Percentiles rank a stretch among this genome's conserved stretches.
Evolutionary conservation across 2,329 filamentous ascomycete species (phyloP).

Genomic region (Clathrospora elynae): DNA sequence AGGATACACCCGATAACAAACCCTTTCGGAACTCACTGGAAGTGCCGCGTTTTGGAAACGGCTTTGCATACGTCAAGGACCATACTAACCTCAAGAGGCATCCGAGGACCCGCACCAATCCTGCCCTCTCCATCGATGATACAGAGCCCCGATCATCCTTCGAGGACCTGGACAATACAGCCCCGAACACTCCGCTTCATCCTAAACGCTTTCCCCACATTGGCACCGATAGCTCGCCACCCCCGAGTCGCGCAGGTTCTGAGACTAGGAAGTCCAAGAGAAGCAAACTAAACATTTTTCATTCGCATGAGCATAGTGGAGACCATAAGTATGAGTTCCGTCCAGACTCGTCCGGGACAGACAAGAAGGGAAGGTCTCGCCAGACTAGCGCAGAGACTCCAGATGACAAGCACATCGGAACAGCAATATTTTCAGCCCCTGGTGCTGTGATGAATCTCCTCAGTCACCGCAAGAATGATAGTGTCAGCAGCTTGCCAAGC

Average conservation of each 20-base stretch:
- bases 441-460: conserved; percentile 42
- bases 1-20: conserved; percentile 24
- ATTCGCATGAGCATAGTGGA: conserved; percentile 46
- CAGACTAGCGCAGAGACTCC: conserved; percentile 41
- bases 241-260: conserved; percentile 41
- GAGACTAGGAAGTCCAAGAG: conserved; percentile 44
- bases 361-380: conserved; percentile 35
- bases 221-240: conserved; percentile 45
- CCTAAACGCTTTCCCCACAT: conserved; percentile 40
- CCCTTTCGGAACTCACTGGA: conserved; percentile 34
- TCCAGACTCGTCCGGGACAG: conserved; percentile 23
- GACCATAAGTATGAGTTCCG: conserved; percentile 32
- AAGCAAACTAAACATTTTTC: conserved; percentile 50
- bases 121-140: conserved; percentile 27
- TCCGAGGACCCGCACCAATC: conserved; percentile 25
- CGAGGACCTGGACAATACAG: conserved; percentile 47
- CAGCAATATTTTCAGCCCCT: conserved; percentile 40
- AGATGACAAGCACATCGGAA: conserved; percentile 38
- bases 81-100: conserved; percentile 28
- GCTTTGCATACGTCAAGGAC: conserved; percentile 24
- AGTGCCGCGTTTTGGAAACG: conserved; percentile 26
- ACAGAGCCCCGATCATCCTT: conserved; percentile 48
- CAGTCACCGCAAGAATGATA: conserved; percentile 47
- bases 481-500: conserved; percentile 41
- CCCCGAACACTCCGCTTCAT: conserved; percentile 46